phyloP scores from a whole-genome alignment of 768 basidiomycete species.

The Psilocybe subaeruginosa region DNA sequence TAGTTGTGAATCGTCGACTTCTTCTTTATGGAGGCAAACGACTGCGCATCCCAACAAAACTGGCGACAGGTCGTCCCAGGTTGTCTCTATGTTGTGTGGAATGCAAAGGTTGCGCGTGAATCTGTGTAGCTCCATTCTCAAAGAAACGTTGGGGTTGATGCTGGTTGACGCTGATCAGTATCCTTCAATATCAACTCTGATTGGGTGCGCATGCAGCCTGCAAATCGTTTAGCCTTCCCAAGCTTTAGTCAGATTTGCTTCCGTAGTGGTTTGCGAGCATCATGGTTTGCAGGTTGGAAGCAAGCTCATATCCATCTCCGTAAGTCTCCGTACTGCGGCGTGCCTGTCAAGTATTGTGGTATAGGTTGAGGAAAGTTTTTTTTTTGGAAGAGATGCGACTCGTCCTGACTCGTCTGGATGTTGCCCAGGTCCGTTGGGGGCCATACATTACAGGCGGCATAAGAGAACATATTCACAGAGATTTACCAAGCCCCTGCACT shows the following conservation, averaged over 20 bases:
- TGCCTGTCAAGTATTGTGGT: not conserved
- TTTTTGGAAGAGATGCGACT: not conserved
- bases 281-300: not conserved
- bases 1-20: not conserved
- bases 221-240: not conserved
- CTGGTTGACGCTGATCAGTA: not conserved
- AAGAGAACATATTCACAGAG: too few relatives aligned
- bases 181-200: not conserved
- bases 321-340: not conserved
- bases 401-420: not conserved
- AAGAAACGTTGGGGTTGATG: not conserved
- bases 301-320: not conserved
- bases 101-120: not conserved
- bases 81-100: not conserved
- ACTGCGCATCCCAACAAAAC: not conserved
- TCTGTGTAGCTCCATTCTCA: not conserved
- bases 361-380: not conserved
- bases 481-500: too few relatives aligned
- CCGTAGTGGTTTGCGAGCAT: not conserved
- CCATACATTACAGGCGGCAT: too few relatives aligned
- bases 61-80: not conserved
- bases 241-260: not conserved
- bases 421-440: not conserved
- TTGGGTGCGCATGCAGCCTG: not conserved
- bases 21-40: not conserved